Conservation (phyloP, 257 asterid species). For the Haberlea rhodopensis region DNA sequence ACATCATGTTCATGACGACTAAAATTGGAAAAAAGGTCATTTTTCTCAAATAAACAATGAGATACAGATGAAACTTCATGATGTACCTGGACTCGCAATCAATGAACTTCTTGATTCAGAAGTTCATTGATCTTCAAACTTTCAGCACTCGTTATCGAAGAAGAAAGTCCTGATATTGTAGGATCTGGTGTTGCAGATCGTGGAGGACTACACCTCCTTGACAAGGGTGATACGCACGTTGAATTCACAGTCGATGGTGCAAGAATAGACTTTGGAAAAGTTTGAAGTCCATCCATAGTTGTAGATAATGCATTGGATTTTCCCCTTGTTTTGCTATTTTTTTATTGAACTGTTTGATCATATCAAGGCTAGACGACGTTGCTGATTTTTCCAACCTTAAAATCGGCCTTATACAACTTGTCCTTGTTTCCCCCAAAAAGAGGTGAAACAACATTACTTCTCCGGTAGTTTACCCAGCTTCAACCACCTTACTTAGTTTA, state of each 20-base stretch:
- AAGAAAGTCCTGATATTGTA: slow-evolving; percentile 83
- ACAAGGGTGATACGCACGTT: slow-evolving; percentile 88
- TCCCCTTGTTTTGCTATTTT: slow-evolving; percentile 90
- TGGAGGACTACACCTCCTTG: slow-evolving; percentile 86
- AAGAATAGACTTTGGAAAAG: slow-evolving; percentile 61
- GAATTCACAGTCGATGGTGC: slow-evolving; percentile 67
- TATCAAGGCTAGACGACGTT: slow-evolving; percentile 61
- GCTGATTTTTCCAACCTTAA: slow-evolving; percentile 64
- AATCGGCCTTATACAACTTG: slow-evolving; percentile 72
- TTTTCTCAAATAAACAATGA: slow-evolving; percentile 12
- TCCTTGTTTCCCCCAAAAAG: slow-evolving; percentile 87
- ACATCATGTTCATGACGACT: slow-evolving; percentile 21
- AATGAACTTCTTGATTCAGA: slow-evolving; percentile 78
- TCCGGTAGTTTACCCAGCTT: slow-evolving; percentile 61
- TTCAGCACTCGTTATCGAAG: slow-evolving; percentile 71
- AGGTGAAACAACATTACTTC: slow-evolving; percentile 67
- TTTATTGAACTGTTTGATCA: slow-evolving; percentile 72
- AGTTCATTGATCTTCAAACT: slow-evolving; percentile 81
- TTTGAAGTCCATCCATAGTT: slow-evolving; percentile 47
- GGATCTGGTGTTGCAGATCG: slow-evolving; percentile 92
- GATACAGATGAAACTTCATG: slow-evolving; percentile 1
- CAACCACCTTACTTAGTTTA: slow-evolving; percentile 76
- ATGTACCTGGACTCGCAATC: slow-evolving; percentile 74
- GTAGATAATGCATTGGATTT: slow-evolving; percentile 63
- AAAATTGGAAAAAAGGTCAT: slow-evolving; percentile 6